A percentile compares a stretch with the other conserved stretches of the same genome.
phyloP scores from a whole-genome alignment of 2,329 filamentous ascomycete genomes.

The Fusarium subtropicale region DNA sequence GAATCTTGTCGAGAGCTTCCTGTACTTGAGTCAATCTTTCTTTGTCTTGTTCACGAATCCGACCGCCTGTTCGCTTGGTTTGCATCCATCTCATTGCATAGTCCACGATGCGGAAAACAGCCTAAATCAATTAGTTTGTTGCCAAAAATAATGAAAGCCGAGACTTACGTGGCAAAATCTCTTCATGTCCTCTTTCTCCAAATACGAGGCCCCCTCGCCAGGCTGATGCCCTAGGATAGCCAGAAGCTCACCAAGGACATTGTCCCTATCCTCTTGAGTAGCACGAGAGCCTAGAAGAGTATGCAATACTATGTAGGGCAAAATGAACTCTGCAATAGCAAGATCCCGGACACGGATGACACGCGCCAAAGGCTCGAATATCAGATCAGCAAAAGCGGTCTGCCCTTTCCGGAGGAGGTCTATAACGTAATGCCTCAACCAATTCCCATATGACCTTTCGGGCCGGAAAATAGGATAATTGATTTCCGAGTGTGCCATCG shows the following conservation, averaged over 20 bases:
- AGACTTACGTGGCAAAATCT: constrained; percentile 84
- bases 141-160: neutral
- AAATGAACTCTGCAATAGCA: constrained; percentile 85
- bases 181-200: constrained; percentile 79
- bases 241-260: constrained; percentile 79
- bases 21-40: constrained; percentile 63
- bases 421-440: constrained; percentile 83
- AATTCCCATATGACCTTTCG: constrained; percentile 77
- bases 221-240: constrained; percentile 75
- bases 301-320: constrained; percentile 89
- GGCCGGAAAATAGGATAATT: constrained; percentile 83
- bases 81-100: constrained; percentile 93
- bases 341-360: constrained; percentile 88
- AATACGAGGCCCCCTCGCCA: constrained; percentile 63
- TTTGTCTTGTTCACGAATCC: constrained; percentile 55
- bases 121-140: constrained; percentile 60
- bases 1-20: constrained; percentile 70
- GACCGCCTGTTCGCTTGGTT: constrained; percentile 64
- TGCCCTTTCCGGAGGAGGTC: constrained; percentile 85
- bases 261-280: constrained; percentile 69
- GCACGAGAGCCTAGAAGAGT: constrained; percentile 77
- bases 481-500: constrained; percentile 66
- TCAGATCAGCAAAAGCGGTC: constrained; percentile 76
- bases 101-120: constrained; percentile 89
- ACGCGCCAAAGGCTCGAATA: constrained; percentile 85